Evolutionary conservation across 768 basidiomycete species (phyloP).

Genomic region (Kwoniella pini): DNA sequence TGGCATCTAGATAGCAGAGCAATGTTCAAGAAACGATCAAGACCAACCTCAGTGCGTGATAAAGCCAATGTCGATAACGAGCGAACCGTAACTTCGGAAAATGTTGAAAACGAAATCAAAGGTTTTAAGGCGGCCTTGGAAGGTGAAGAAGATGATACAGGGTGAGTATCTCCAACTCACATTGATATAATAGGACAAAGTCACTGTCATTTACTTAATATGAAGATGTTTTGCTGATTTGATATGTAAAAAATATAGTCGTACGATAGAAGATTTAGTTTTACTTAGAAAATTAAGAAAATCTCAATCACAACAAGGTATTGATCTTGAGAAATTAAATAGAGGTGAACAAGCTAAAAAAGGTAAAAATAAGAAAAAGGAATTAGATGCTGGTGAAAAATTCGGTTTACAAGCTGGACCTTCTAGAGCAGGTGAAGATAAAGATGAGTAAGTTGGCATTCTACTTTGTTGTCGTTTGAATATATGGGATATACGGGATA

Average conservation of each 20-base stretch:
- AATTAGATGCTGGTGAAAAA: constrained; percentile 46
- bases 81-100: constrained; percentile 1
- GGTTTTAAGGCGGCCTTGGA: constrained; percentile 1
- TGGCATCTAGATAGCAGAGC: too few species aligned
- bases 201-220: neutral
- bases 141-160: constrained; percentile 29
- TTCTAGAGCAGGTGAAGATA: constrained; percentile 55
- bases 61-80: constrained; percentile 29
- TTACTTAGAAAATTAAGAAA: constrained; percentile 76
- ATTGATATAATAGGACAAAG: neutral
- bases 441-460: constrained; percentile 63
- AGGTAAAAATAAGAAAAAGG: constrained; percentile 58
- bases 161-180: constrained; percentile 23
- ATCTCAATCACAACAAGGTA: constrained; percentile 66
- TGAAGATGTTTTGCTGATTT: neutral
- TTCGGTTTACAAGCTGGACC: constrained; percentile 62
- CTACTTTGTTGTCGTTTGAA: too few species aligned
- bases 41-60: constrained; percentile 50
- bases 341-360: constrained; percentile 69
- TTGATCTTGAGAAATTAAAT: constrained; percentile 79
- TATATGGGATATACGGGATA: neutral
- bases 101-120: too few species aligned
- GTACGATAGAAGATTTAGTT: constrained; percentile 71
- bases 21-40: constrained; percentile 57
- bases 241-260: constrained; percentile 25